Base-by-base conservation (phyloP, 768 basidiomycete species). In the Leccinum boreale region DNA sequence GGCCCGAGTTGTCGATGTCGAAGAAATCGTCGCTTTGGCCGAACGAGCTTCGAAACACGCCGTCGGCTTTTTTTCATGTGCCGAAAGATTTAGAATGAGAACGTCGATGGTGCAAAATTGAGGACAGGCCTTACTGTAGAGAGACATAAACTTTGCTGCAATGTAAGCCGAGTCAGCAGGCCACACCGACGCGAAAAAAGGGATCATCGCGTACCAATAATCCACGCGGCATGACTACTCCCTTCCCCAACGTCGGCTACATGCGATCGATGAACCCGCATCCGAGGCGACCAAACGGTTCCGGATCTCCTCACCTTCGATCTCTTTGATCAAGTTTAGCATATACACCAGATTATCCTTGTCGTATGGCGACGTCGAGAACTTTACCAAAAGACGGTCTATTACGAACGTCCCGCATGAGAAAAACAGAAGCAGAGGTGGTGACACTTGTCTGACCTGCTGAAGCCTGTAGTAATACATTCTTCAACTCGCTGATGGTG, bases 21-120 rank as follows among this genome's bases (percentile, higher is more conserved):
- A 70, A 73, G 49, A 65, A 67, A 39, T 71, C 72, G 44, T 73
- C 70, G 5, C 48, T 55, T 56, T 71, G 70, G 10, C 72, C 70
- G 50, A 72, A 73, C 23, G 68, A 68, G 23, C 66, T 73, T 28
- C 59, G 60, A 21, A 71, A 47, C 2, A 70, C 48, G 6, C 70
- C 71, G 0, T 72, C 68, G 12, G 66, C 70, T 71, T 19, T 17
- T 17, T 50, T 36, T 33, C 10, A 9, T 42, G n/a, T n/a, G 4
- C 39, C 39, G 5, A 1, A 54, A 39, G n/a, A 28, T 15, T 49
- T 19, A 51, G 26, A 42, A 44, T 53, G 42, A 62, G 44, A 51
- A 52, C 7, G 7, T 5, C 1, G 33, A 3, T 10, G 26, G 2
- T 8, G 15, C 14, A 35, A 33, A 19, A 15, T 39, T 10, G n/a